These are phyloP conservation scores for Daldinia vernicosa DNA, from an alignment of 495 filamentous ascomycete species.

Conservation along the genomic window DNA sequence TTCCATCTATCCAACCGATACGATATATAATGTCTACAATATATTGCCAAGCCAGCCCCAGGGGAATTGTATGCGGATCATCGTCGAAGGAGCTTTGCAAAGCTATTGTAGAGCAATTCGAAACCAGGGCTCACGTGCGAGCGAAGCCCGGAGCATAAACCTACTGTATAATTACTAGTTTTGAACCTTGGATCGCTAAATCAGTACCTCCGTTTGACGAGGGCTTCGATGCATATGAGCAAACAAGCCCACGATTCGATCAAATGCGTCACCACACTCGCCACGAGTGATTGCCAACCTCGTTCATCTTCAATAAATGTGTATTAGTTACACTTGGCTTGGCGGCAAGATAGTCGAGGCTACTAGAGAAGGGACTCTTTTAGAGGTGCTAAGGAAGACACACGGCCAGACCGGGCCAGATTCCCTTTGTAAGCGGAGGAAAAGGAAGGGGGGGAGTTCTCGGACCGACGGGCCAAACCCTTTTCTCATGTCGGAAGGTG, in stretches of 20 bases:
- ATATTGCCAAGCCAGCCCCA: conserved; percentile 13
- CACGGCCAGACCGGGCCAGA: background rate
- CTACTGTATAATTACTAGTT: conserved; percentile 25
- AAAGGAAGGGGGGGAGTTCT: background rate
- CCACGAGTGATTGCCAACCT: background rate
- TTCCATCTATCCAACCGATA: conserved; percentile 25
- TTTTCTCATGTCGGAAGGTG: conserved; percentile 19
- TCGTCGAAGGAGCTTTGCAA: background rate
- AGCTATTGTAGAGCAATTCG: conserved; percentile 1
- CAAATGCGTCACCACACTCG: background rate
- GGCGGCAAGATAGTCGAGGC: background rate
- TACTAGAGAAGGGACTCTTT: background rate
- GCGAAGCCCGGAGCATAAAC: background rate
- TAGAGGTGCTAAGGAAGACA: conserved; percentile 2
- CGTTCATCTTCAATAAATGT: background rate
- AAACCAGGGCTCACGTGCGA: background rate
- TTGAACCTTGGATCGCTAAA: background rate
- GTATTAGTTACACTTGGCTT: conserved; percentile 4
- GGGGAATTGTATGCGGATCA: conserved; percentile 11
- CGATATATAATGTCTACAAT: conserved; percentile 42
- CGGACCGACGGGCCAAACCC: background rate
- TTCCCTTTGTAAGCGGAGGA: conserved; percentile 1
- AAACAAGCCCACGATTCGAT: background rate
- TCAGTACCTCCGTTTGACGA: background rate
- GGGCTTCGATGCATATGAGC: conserved; percentile 1